Evolutionary conservation across 2,329 filamentous ascomycete genomes (phyloP), one percentile per base, ranked within the genome.

Genomic region (Ascochyta lentis): DNA sequence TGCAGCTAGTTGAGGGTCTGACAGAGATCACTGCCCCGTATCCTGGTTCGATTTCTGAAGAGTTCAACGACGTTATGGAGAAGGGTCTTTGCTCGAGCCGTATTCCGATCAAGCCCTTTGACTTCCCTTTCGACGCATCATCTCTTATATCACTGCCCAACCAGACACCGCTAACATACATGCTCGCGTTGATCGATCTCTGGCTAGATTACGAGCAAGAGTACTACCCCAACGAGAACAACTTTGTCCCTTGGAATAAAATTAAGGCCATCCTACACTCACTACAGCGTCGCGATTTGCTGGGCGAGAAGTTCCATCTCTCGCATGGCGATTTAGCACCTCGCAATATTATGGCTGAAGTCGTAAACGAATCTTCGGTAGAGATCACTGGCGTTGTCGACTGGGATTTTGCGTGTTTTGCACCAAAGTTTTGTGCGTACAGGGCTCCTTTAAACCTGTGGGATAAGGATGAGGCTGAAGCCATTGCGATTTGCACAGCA

Each of bases 361-460:
- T 59, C 6, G 6, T 23, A n/a, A 37, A 59, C 24, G 29, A 59
- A 1, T 26, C 39, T 3, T 43, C 49, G n/a, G 24, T 61, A 2
- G 23, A 56, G 12, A 63, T 69, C 31, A 65, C 58, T 7, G 66
- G 61, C 7, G 58, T 69, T 13, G 27, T 70, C 3, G 65, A 67
- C 48, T 67, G 64, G 65, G 63, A 67, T 38, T 27, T 37, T 13
- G 67, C 71, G 2, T 29, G 41, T 16, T 60, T 69, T 33, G 53
- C 34, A 10, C 66, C 67, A 10, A 53, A 56, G 29, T 63, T 66
- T 27, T 31, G 59, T 12, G 41, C 45, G 8, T 65, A 51, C 13
- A 35, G 46, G 8, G 35, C 60, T 3, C 67, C 62, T 6, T 54
- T 54, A 10, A 65, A 49, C 49, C 29, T 69, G 4, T 71, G 67